Conservation (phyloP, 352 stramenopile species). For the Globisporangium emineosum region DNA sequence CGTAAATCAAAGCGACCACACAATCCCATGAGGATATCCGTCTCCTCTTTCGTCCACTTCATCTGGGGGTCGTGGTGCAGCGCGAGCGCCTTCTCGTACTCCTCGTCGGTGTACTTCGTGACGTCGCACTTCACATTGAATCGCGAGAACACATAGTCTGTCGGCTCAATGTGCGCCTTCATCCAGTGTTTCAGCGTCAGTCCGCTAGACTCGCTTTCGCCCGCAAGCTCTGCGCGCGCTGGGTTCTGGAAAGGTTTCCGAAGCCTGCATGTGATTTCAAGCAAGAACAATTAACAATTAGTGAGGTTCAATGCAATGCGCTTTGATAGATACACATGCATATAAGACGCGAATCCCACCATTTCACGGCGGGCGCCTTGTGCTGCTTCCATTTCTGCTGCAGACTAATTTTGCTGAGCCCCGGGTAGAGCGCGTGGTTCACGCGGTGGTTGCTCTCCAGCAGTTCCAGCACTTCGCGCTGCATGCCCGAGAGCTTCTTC, state of each 20-base stretch:
- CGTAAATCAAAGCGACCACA: slow-evolving; percentile 56
- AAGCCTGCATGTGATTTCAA: slow-evolving; percentile 18
- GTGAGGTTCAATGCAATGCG: no score
- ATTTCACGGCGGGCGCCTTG: slow-evolving; percentile 50
- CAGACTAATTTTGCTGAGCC: slow-evolving; percentile 50
- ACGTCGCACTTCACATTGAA: slow-evolving; percentile 64
- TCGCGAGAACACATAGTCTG: slow-evolving; percentile 65
- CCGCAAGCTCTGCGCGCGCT: slow-evolving; percentile 36
- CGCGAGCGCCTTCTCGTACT: slow-evolving; percentile 43
- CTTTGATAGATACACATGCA: not conserved
- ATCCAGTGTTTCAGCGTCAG: slow-evolving; percentile 62
- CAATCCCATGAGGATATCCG: slow-evolving; percentile 45
- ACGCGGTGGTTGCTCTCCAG: slow-evolving; percentile 58
- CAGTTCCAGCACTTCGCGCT: slow-evolving; percentile 62
- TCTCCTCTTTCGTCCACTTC: slow-evolving; percentile 68
- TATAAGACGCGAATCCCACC: slow-evolving; percentile 16
- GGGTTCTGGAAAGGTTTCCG: slow-evolving; percentile 62
- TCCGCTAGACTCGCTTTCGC: slow-evolving; percentile 34
- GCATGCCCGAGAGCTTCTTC: slow-evolving; percentile 66
- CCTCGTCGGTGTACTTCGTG: slow-evolving; percentile 44
- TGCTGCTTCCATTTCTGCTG: slow-evolving; percentile 65
- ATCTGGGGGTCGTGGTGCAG: slow-evolving; percentile 43
- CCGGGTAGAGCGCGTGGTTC: slow-evolving; percentile 61
- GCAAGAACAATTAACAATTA: no score
- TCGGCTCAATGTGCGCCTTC: slow-evolving; percentile 49